These are phyloP conservation scores for Tylopilus sp. DNA, from an alignment of 768 basidiomycete genomes.

Conservation along the genomic window DNA sequence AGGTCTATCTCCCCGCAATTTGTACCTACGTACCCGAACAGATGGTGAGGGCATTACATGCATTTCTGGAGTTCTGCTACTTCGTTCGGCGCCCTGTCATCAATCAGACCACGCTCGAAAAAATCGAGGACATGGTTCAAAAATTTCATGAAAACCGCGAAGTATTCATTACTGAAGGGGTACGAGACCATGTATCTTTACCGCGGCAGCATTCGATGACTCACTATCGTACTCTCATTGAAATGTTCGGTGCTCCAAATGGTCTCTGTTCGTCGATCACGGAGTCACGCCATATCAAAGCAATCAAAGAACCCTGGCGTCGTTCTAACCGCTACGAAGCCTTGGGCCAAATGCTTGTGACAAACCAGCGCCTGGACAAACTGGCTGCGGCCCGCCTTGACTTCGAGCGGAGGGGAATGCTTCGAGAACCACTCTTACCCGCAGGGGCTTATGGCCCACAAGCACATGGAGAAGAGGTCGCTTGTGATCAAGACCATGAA, in stretches of 20 bases:
- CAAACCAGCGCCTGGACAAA: not conserved
- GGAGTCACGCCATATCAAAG: not conserved
- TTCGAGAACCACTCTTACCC: not conserved
- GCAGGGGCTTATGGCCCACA: not conserved
- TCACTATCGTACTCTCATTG: slow-evolving; percentile 23
- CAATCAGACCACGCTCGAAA: not conserved
- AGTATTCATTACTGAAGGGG: not conserved
- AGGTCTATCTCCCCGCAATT: not conserved
- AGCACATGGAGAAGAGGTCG: too few relatives aligned
- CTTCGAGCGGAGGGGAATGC: not conserved
- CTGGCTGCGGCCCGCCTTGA: not conserved
- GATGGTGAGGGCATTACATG: not conserved
- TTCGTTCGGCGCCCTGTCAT: not conserved
- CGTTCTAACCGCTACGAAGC: not conserved
- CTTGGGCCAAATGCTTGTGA: not conserved
- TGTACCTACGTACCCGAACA: not conserved
- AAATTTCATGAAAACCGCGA: not conserved
- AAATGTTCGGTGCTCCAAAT: not conserved
- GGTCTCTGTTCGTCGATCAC: not conserved
- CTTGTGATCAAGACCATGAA: too few relatives aligned
- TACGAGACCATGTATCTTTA: slow-evolving; percentile 14
- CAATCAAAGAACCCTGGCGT: not conserved
- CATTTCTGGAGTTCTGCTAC: not conserved
- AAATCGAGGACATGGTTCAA: not conserved
- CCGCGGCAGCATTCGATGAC: slow-evolving; percentile 33